phyloP scores from a whole-genome alignment of 495 filamentous ascomycete species.

The Penicilliopsis zonata region DNA sequence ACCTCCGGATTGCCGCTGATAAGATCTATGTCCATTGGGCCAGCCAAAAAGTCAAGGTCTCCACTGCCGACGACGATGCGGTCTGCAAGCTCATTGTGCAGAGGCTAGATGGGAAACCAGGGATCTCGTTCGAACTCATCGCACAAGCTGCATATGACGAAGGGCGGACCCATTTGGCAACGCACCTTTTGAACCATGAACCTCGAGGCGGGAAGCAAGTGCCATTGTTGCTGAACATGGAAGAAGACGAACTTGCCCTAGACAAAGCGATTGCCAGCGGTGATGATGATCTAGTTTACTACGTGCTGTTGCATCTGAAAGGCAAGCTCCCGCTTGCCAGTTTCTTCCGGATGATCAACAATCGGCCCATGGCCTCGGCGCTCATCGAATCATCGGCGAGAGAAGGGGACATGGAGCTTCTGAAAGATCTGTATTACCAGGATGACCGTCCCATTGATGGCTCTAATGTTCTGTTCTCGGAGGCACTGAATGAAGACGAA shows the following conservation, averaged over 20 bases:
- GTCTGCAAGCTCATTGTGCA: conserved; percentile 81
- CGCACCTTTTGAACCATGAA: conserved; percentile 83
- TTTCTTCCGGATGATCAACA: conserved; percentile 90
- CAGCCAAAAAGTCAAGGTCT: conserved; percentile 78
- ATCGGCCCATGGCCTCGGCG: conserved; percentile 74
- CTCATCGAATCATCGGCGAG: conserved; percentile 76
- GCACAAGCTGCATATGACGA: conserved; percentile 94
- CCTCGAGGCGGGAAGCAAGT: conserved; percentile 90
- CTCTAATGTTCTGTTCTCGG: conserved; percentile 70
- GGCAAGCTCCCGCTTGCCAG: conserved; percentile 80
- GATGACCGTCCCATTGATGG: conserved; percentile 89
- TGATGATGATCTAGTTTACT: conserved; percentile 84
- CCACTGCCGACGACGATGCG: conserved; percentile 73
- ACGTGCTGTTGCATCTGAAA: conserved; percentile 78
- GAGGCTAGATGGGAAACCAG: conserved; percentile 72
- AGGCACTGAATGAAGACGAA: conserved; percentile 60
- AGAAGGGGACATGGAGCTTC: conserved; percentile 63
- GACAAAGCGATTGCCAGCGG: conserved; percentile 96
- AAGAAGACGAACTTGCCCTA: conserved; percentile 87
- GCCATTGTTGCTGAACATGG: conserved; percentile 86
- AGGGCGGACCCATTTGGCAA: conserved; percentile 75
- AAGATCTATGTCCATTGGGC: conserved; percentile 96
- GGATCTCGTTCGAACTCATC: conserved; percentile 90
- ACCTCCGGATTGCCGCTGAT: conserved; percentile 74
- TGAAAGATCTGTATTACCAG: conserved; percentile 96